Evolutionary conservation across 495 filamentous ascomycete genomes (phyloP), one percentile per base, ranked within the genome.

Genomic region (Neurospora sp.): DNA sequence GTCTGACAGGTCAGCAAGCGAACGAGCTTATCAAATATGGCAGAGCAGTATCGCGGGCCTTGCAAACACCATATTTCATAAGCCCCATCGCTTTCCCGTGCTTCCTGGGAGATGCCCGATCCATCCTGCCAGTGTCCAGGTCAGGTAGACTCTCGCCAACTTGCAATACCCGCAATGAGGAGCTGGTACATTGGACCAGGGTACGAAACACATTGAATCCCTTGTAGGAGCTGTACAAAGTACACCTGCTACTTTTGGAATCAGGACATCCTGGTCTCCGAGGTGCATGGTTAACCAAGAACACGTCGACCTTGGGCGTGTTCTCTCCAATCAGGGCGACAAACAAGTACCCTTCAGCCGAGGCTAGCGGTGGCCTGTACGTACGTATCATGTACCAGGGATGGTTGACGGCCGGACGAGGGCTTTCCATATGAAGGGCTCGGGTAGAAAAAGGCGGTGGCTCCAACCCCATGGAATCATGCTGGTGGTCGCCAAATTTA

Each of bases 301-400:
- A 77, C 73, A 79, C 72, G 75, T 78, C 73, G 68, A 76, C 35
- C 74, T 73, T 73, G 70, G 69, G 59, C 73, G 40, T 44, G 71
- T 31, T 40, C 68, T 75, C 74, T 74, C 79, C 74, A 80, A 79
- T 76, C 74, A 78, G 71, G 71, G 73, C 44, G 70, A 73, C 18
- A 71, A 69, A 69, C 73, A 73, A 72, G 70, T 22, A 31, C 35
- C 40, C 70, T 76, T 73, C 73, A 74, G 72, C 78, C 75, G 74
- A 75, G 71, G 76, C 75, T 74, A 77, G 75, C 41, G 41, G 73
- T 41, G 69, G 37, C 69, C 53, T 66, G 22, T 66, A 73, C 68
- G 69, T 59, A 70, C 72, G 71, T 70, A 75, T 53, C 74, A 70
- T 40, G 41, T 59, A 69, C 69, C 75, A 69, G 46, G 73, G 66